phyloP scores from a whole-genome alignment of 1,284 basidiomycete genomes.

The Phellinidium pouzarii region DNA sequence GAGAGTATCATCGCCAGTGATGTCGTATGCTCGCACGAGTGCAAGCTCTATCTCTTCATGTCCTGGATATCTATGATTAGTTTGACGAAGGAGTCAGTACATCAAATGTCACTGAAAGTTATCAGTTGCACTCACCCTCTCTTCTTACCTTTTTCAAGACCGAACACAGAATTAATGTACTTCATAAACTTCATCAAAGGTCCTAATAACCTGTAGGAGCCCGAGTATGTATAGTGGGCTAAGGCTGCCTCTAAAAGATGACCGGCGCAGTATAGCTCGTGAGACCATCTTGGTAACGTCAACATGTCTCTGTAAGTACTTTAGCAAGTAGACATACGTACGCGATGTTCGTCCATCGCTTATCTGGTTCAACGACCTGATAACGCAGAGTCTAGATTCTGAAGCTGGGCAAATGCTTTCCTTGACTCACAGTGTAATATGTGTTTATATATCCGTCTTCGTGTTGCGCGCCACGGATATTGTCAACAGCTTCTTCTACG shows the following conservation, averaged over 20 bases:
- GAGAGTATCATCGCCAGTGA: constrained; percentile 10
- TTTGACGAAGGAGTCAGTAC: not conserved
- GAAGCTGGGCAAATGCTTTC: not conserved
- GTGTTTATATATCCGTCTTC: constrained; percentile 24
- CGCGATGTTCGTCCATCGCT: constrained; percentile 24
- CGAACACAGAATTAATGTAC: constrained; percentile 21
- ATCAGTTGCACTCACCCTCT: constrained; percentile 15
- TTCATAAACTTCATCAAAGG: constrained; percentile 21
- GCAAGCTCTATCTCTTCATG: constrained; percentile 24
- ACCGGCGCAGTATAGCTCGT: constrained; percentile 24
- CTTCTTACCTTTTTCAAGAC: constrained; percentile 19
- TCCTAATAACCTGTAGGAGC: constrained; percentile 17
- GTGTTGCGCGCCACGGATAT: constrained; percentile 22
- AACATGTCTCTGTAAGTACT: not conserved
- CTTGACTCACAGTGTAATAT: constrained; percentile 21
- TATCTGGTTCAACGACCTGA: constrained; percentile 23
- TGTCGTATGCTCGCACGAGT: constrained; percentile 20
- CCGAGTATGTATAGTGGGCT: constrained; percentile 22
- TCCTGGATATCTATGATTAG: constrained; percentile 21
- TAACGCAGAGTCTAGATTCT: not conserved
- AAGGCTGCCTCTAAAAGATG: constrained; percentile 24
- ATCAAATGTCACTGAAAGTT: not conserved
- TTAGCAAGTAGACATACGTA: constrained; percentile 7
- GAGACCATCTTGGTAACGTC: constrained; percentile 20
- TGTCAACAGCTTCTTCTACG: constrained; percentile 23